These are phyloP conservation scores for Pterocarpus santalinus DNA, from an alignment of 306 rosid species.

Conservation along the genomic window DNA sequence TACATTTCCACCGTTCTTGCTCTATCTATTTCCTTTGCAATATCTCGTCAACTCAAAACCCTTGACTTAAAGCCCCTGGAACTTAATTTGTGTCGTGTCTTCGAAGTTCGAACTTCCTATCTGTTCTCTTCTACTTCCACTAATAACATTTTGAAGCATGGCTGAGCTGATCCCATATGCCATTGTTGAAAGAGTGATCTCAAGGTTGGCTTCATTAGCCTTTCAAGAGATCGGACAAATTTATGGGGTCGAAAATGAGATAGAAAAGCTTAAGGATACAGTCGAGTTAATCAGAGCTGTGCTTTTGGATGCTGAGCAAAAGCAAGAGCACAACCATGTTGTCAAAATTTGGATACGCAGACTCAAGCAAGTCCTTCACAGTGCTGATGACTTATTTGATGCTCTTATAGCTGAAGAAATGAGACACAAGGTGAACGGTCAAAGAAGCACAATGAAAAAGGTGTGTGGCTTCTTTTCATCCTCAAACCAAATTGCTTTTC, in stretches of 20 bases:
- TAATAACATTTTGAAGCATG: not conserved
- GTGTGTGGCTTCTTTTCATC: not conserved
- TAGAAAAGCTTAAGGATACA: not conserved
- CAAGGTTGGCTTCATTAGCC: not conserved
- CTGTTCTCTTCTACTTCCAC: too few relatives aligned
- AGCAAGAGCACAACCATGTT: not conserved
- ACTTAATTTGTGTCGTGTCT: too few relatives aligned
- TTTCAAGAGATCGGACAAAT: not conserved
- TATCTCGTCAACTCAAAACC: too few relatives aligned
- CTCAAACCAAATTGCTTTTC: not conserved
- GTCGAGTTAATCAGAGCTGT: not conserved
- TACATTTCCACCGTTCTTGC: too few relatives aligned
- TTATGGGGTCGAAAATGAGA: not conserved
- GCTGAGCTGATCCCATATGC: not conserved
- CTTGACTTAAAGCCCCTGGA: too few relatives aligned
- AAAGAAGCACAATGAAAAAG: not conserved
- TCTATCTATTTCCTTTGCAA: too few relatives aligned
- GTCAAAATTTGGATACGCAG: not conserved
- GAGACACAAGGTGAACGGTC: not conserved
- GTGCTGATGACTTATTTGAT: not conserved
- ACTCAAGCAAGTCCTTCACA: slow-evolving; percentile 6
- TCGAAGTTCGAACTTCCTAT: too few relatives aligned
- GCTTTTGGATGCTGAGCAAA: not conserved
- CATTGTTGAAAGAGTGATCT: not conserved
- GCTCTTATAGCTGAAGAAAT: not conserved